A percentile compares a stretch with the other conserved stretches of the same genome.
phyloP scores from a whole-genome alignment of 768 basidiomycete genomes.

The Pisolithus marmoratus region DNA sequence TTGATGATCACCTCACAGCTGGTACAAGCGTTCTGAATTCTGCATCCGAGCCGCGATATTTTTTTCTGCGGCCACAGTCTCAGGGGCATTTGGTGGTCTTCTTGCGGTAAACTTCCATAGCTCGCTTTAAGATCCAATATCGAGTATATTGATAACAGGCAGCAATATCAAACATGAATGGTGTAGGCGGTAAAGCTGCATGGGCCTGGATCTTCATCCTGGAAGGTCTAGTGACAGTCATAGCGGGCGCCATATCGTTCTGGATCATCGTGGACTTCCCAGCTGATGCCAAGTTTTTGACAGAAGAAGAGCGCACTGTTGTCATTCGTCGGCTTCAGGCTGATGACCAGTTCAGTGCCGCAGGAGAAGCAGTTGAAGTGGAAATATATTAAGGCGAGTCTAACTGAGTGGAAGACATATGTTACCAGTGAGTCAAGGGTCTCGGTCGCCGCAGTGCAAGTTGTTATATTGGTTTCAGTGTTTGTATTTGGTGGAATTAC shows the following conservation, averaged over 20 bases:
- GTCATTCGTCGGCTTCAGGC: constrained; percentile 60
- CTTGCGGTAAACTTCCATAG: constrained; percentile 44
- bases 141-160: constrained; percentile 22
- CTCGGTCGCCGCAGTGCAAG: not conserved
- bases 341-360: constrained; percentile 69
- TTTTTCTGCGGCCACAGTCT: constrained; percentile 73
- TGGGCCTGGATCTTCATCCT: constrained; percentile 59
- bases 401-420: constrained; percentile 75
- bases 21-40: constrained; percentile 71
- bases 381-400: constrained; percentile 54
- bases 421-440: constrained; percentile 20
- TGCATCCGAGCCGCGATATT: constrained; percentile 61
- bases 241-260: constrained; percentile 11
- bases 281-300: too few relatives aligned
- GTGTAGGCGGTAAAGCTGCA: constrained; percentile 64
- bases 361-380: constrained; percentile 53
- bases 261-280: too few relatives aligned
- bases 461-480: constrained; percentile 32
- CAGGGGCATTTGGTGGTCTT: constrained; percentile 75
- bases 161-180: constrained; percentile 68
- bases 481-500: constrained; percentile 50
- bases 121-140: not conserved
- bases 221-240: not conserved
- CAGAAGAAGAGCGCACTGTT: constrained; percentile 58
- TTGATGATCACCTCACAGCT: constrained; percentile 25